Evolutionary conservation across 1,284 basidiomycete genomes (phyloP), one percentile per base, ranked within the genome.

Genomic region (Sporisorium iseilematis-ciliati): DNA sequence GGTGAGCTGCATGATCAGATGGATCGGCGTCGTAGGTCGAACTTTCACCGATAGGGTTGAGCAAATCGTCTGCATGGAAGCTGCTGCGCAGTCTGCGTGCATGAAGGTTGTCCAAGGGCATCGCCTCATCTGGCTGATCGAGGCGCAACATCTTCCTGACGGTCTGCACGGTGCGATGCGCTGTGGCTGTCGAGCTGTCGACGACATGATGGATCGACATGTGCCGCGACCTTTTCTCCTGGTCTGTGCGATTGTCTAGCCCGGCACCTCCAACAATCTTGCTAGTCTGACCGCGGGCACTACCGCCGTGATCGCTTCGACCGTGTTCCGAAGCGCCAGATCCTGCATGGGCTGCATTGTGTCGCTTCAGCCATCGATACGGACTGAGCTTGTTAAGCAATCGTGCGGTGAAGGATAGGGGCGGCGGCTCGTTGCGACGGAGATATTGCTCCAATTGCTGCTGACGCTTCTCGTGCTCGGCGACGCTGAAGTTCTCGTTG

Each of bases 401-500:
- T 74, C 85, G 10, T 81, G 85, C 65, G 69, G 84, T 2, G 85
- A 87, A 61, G 11, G 80, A 69, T 18, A 21, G 25, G 16, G 57
- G 46, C 14, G 61, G 73, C 3, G 77, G 76, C 59, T 88, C 87
- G 6, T 87, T 78, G 41, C 86, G 86, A 41, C 86, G 85, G 26
- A 88, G 85, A 76, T 90, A 85, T 60, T 86, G 85, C 53, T 88
- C 91, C 8, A 92, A 90, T 85, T 98, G 96, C 75, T 92, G 90
- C 50, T 90, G 89, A 62, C 91, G 90, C 87, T 97, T 97, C 50
- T 91, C 89, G 84, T 96, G 93, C 82, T 98, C 96, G 0, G 94
- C 94, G 4, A 97, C 90, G 46, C 92, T 89, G 79, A 98, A 98
- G 86, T 97, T 97, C 87, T 97, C 95, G 85, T 97, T 95, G 88